Evolutionary conservation across 495 filamentous ascomycete species (phyloP).

Genomic region (Barbatosphaeria neglecta): DNA sequence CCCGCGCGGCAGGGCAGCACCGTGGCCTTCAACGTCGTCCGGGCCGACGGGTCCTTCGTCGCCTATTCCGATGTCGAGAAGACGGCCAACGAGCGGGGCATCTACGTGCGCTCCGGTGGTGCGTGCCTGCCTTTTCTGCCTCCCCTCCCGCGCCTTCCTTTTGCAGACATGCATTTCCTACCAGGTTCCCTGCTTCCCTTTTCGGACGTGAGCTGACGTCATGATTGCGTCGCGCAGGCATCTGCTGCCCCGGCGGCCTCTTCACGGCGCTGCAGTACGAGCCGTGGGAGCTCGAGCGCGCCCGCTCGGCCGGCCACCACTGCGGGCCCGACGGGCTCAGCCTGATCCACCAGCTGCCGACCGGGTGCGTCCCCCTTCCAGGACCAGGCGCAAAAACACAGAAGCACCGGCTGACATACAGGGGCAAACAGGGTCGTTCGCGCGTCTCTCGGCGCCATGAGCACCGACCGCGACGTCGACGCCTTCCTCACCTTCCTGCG

Average conservation of each 20-base stretch:
- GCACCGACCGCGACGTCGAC: conserved; percentile 48
- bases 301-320: conserved; percentile 51
- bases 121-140: conserved; percentile 29
- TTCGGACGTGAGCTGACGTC: too few relatives aligned
- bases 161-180: too few relatives aligned
- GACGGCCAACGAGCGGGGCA: conserved; percentile 45
- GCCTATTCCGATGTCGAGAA: conserved; percentile 51
- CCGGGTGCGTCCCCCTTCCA: conserved; percentile 21
- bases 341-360: conserved; percentile 42
- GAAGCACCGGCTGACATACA: too few relatives aligned
- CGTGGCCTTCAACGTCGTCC: conserved; percentile 56
- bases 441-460: conserved; percentile 63
- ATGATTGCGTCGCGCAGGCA: conserved; percentile 28
- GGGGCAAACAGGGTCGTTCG: conserved; percentile 49
- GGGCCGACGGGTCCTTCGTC: conserved; percentile 41
- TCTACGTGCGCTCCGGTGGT: conserved; percentile 62
- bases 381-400: background rate
- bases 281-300: conserved; percentile 49
- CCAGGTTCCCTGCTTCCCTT: too few relatives aligned
- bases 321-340: conserved; percentile 40
- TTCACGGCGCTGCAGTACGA: conserved; percentile 34
- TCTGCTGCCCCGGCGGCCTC: conserved; percentile 34
- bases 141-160: too few relatives aligned
- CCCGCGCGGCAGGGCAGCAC: conserved; percentile 52
- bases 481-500: conserved; percentile 45